phyloP scores from a whole-genome alignment of 2,329 filamentous ascomycete genomes.

The Diaporthe batatas region DNA sequence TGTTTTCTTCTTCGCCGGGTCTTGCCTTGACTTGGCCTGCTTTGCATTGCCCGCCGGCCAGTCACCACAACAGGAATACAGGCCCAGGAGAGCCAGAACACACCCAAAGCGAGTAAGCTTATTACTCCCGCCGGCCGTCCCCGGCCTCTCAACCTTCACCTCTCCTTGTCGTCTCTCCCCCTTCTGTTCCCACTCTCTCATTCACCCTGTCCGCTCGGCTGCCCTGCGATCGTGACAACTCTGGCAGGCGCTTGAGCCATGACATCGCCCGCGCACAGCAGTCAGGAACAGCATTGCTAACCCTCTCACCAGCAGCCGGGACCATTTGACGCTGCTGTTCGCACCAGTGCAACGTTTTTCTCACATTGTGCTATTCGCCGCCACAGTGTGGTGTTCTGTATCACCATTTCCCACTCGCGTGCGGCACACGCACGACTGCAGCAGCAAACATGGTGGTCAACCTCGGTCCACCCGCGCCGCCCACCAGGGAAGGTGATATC shows the following conservation, averaged over 20 bases:
- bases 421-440: conserved; percentile 1
- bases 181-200: neutral
- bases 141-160: neutral
- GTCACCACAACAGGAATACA: neutral
- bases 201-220: neutral
- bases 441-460: conserved; percentile 34
- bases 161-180: neutral
- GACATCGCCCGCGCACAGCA: neutral
- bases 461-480: conserved; percentile 39
- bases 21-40: neutral
- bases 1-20: neutral
- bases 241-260: neutral
- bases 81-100: neutral
- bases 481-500: conserved; percentile 38
- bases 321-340: neutral
- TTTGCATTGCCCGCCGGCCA: conserved; percentile 17
- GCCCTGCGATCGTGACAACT: neutral
- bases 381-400: conserved; percentile 1
- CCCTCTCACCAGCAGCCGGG: neutral
- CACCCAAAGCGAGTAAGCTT: conserved; percentile 3
- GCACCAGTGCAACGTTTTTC: neutral
- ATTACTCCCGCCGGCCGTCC: conserved; percentile 19
- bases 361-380: neutral
- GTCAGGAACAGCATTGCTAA: neutral
- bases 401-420: conserved; percentile 2